Conservation (phyloP, 1,139 yeast species). For the Candida gigantensis region DNA sequence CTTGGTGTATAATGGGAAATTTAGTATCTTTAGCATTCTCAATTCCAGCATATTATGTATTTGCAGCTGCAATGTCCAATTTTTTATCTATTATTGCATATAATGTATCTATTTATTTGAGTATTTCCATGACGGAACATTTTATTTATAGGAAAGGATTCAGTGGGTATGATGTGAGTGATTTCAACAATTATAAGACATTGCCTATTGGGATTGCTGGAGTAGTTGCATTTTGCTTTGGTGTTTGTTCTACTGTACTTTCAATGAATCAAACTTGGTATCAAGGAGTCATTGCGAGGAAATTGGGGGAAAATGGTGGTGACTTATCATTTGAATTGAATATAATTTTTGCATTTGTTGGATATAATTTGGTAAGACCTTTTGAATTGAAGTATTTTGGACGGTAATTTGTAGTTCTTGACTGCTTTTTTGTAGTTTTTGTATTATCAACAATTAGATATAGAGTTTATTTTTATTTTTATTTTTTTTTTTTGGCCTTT, state of each 20-base stretch:
- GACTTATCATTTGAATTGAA: constrained; percentile 88
- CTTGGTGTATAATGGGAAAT: constrained; percentile 80
- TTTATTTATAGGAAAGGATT: constrained; percentile 68
- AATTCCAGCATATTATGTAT: constrained; percentile 81
- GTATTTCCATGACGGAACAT: constrained; percentile 75
- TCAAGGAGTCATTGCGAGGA: constrained; percentile 62
- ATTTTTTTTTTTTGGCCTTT: no score
- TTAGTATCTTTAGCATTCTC: constrained; percentile 79
- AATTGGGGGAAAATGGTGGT: constrained; percentile 72
- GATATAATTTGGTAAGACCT: constrained; percentile 61
- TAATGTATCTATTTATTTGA: constrained; percentile 84
- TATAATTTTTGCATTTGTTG: constrained; percentile 66
- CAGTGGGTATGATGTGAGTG: constrained; percentile 60
- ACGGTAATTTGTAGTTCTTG: no score
- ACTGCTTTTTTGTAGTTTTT: no score
- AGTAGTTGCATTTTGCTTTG: constrained; percentile 72
- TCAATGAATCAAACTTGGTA: constrained; percentile 91
- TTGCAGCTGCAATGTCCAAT: constrained; percentile 71
- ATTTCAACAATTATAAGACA: constrained; percentile 54
- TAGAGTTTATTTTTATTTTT: no score
- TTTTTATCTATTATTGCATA: constrained; percentile 91
- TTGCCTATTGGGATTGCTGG: constrained; percentile 83
- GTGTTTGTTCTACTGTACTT: constrained; percentile 79
- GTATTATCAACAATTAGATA: no score
- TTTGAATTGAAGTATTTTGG: constrained; percentile 70